Evolutionary conservation across 1,284 basidiomycete genomes (phyloP).

Genomic region (Takashimella koratensis): DNA sequence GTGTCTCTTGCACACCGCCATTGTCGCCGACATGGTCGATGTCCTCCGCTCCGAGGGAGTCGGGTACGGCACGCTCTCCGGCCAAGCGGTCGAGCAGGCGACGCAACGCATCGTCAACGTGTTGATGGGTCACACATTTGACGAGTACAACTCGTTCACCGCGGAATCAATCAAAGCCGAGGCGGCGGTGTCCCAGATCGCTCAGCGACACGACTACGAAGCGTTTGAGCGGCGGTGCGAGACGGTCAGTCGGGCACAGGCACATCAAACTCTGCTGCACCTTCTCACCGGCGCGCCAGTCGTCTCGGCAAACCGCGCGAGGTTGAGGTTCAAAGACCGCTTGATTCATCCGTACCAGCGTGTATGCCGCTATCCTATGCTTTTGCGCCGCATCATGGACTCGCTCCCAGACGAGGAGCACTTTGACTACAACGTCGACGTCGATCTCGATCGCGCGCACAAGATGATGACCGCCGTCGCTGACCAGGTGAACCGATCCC

Average conservation of each 20-base stretch:
- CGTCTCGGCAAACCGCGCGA: constrained; percentile 23
- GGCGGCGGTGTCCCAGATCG: constrained; percentile 63
- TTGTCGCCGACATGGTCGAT: constrained; percentile 54
- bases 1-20: constrained; percentile 67
- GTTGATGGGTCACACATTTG: constrained; percentile 67
- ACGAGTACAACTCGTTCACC: constrained; percentile 77
- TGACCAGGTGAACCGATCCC: constrained; percentile 56
- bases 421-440: constrained; percentile 35
- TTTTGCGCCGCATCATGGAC: constrained; percentile 52
- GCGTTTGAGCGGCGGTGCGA: constrained; percentile 71
- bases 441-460: constrained; percentile 40
- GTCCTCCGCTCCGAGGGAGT: constrained; percentile 57
- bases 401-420: constrained; percentile 25
- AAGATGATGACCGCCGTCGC: constrained; percentile 59
- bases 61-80: constrained; percentile 41
- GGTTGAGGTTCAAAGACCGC: constrained; percentile 65
- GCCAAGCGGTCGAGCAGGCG: constrained; percentile 50
- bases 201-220: constrained; percentile 64
- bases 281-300: constrained; percentile 33
- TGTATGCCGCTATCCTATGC: constrained; percentile 84
- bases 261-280: constrained; percentile 33
- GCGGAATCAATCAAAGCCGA: constrained; percentile 75
- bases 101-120: constrained; percentile 60
- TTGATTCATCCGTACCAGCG: constrained; percentile 86
- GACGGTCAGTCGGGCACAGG: constrained; percentile 52